phyloP scores from a whole-genome alignment of 352 stramenopile species.

The Peronospora tabacina region DNA sequence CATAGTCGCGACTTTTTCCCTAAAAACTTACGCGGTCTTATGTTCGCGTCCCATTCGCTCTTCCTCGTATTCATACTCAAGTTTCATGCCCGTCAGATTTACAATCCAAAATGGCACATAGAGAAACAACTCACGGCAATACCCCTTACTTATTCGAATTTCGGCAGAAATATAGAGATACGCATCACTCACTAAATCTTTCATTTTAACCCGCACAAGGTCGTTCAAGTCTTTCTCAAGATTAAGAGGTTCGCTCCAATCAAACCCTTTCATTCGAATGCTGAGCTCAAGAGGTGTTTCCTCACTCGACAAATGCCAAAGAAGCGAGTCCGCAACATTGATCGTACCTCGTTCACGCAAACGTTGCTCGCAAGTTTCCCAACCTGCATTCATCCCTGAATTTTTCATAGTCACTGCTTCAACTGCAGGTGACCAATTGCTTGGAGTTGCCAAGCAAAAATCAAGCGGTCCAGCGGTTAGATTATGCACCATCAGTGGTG shows the following conservation, averaged over 20 bases:
- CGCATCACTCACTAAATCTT: conserved; percentile 67
- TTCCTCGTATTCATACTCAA: conserved; percentile 81
- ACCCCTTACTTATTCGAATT: conserved; percentile 40
- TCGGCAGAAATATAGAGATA: conserved; percentile 67
- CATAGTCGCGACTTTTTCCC: neutral
- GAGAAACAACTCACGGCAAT: conserved; percentile 66
- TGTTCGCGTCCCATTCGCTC: conserved; percentile 65
- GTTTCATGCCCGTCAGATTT: conserved; percentile 73
- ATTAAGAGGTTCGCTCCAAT: conserved; percentile 72
- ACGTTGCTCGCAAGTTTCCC: conserved; percentile 70
- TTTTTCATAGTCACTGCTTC: conserved; percentile 33
- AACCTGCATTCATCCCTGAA: conserved; percentile 41
- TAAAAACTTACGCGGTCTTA: conserved; percentile 37
- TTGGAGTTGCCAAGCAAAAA: conserved; percentile 64
- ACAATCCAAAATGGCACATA: conserved; percentile 87
- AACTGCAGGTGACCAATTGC: conserved; percentile 51
- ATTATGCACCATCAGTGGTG: conserved; percentile 78
- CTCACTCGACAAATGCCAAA: conserved; percentile 79
- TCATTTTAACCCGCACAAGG: conserved; percentile 62
- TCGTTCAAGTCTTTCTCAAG: conserved; percentile 47
- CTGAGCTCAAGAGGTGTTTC: conserved; percentile 70
- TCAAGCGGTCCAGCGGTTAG: conserved; percentile 62
- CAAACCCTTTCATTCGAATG: conserved; percentile 78
- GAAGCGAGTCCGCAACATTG: conserved; percentile 62
- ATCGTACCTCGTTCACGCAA: conserved; percentile 74